Evolutionary conservation across 495 filamentous ascomycete species (phyloP).

Genomic region (Lasiosphaeria hispida): DNA sequence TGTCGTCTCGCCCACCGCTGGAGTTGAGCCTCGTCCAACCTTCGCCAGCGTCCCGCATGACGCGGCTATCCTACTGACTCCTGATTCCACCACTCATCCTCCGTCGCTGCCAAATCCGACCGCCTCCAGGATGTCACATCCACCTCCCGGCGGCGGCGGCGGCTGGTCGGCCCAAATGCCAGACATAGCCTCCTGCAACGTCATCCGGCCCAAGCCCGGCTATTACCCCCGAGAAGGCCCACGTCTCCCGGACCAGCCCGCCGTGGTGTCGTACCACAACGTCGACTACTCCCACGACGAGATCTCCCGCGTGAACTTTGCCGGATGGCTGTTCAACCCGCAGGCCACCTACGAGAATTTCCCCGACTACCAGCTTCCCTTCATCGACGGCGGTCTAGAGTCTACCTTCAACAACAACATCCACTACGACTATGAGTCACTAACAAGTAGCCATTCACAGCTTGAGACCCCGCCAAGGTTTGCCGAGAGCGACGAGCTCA

Average conservation of each 20-base stretch:
- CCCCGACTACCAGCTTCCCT: constrained; percentile 42
- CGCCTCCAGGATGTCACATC: constrained; percentile 19
- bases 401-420: constrained; percentile 51
- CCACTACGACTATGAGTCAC: constrained; percentile 50
- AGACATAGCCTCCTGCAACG: constrained; percentile 35
- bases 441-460: constrained; percentile 63
- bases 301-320: constrained; percentile 44
- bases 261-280: constrained; percentile 35
- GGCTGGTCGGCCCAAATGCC: constrained; percentile 38
- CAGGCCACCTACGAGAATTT: constrained; percentile 41
- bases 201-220: constrained; percentile 44
- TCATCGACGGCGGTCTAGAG: constrained; percentile 49
- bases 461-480: constrained; percentile 72
- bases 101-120: constrained; percentile 25
- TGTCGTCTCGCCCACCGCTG: constrained; percentile 29
- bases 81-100: constrained; percentile 36
- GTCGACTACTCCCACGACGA: constrained; percentile 39
- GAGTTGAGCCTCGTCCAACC: constrained; percentile 34
- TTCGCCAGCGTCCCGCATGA: constrained; percentile 46
- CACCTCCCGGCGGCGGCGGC: background rate
- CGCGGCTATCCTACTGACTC: constrained; percentile 44
- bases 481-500: constrained; percentile 66
- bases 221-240: constrained; percentile 40
- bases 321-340: constrained; percentile 50
- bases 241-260: constrained; percentile 33